Conservation (phyloP, 768 basidiomycete species). For the Tricholoma saponaceum region DNA sequence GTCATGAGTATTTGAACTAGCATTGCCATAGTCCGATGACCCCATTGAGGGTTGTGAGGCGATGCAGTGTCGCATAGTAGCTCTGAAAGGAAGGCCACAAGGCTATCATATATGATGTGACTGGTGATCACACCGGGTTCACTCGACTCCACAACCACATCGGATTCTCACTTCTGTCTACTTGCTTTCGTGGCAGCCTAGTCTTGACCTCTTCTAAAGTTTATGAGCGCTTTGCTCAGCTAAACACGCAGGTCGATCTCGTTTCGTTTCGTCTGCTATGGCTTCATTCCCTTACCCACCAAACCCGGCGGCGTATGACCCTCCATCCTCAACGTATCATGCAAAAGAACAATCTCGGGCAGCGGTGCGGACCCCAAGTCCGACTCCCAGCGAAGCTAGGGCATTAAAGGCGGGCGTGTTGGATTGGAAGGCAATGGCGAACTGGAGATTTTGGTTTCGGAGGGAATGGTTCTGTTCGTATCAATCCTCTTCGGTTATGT, state of each 20-base stretch:
- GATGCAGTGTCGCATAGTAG: not conserved
- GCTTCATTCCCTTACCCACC: slow-evolving; percentile 3
- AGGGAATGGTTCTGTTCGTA: slow-evolving; percentile 55
- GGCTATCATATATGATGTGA: not conserved
- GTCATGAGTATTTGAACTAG: too few relatives aligned
- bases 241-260: not conserved
- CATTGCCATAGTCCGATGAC: not conserved
- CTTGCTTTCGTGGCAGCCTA: not conserved
- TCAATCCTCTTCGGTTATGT: not conserved
- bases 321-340: slow-evolving; percentile 12
- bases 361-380: slow-evolving; percentile 50
- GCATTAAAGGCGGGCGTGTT: slow-evolving; percentile 40
- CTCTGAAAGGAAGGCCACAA: too few relatives aligned
- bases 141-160: not conserved
- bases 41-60: not conserved
- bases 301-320: not conserved
- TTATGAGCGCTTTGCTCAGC: not conserved
- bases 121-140: not conserved
- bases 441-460: slow-evolving; percentile 50
- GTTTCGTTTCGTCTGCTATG: not conserved
- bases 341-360: slow-evolving; percentile 12
- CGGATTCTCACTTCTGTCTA: not conserved
- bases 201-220: not conserved
- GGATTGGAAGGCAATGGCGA: slow-evolving; percentile 39
- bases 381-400: slow-evolving; percentile 56